These are phyloP conservation scores for Cytospora paraplurivora DNA, from an alignment of 2,329 filamentous ascomycete species.

Conservation along the genomic window DNA sequence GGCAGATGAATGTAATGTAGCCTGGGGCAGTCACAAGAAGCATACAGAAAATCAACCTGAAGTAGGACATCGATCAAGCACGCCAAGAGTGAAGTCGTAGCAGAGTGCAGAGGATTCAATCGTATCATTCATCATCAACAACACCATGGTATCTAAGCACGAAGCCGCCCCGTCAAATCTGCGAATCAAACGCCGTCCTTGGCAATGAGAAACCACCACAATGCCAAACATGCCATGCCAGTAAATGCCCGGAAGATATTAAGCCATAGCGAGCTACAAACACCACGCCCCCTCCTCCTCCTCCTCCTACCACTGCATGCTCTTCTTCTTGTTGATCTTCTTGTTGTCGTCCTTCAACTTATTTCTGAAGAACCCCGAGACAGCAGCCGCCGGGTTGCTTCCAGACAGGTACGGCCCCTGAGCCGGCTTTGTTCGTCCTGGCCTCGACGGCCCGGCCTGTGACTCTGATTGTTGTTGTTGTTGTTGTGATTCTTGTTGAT, in stretches of 20 bases:
- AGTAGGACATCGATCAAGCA: background rate
- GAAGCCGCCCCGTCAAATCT: background rate
- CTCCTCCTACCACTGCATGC: slow-evolving; percentile 37
- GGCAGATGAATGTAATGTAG: background rate
- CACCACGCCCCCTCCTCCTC: too few relatives aligned
- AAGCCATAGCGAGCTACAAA: slow-evolving; percentile 1
- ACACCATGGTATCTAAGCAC: slow-evolving; percentile 15
- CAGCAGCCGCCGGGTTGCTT: slow-evolving; percentile 31
- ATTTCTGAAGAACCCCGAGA: slow-evolving; percentile 33
- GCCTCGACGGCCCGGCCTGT: slow-evolving; percentile 27
- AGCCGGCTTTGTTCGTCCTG: slow-evolving; percentile 29
- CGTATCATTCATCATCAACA: background rate
- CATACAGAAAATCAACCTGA: background rate
- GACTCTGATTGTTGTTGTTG: background rate
- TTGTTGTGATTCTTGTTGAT: slow-evolving; percentile 9
- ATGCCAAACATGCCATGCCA: slow-evolving; percentile 13
- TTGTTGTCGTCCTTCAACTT: slow-evolving; percentile 33
- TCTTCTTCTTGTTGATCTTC: slow-evolving; percentile 40
- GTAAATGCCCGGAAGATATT: background rate
- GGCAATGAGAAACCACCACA: slow-evolving; percentile 3
- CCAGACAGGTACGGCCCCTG: slow-evolving; percentile 29
- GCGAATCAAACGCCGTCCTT: background rate
- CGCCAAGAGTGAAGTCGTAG: background rate
- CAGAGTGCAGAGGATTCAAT: background rate
- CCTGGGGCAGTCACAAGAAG: background rate